Conservation (phyloP, 306 rosid species). For the Boehmeria nivea region DNA sequence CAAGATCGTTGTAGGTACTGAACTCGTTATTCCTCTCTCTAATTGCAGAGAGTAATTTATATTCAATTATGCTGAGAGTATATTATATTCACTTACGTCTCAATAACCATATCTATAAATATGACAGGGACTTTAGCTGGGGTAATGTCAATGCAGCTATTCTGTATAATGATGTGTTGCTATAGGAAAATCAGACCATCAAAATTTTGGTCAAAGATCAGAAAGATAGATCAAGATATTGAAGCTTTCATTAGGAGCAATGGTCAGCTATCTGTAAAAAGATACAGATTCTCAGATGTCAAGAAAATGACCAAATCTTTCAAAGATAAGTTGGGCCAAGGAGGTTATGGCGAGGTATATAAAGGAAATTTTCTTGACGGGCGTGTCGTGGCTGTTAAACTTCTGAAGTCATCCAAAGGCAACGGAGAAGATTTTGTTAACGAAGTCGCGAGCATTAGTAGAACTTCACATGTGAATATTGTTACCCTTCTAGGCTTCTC, state of each 20-base stretch:
- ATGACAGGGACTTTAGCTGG: no score
- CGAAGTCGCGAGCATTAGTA: constrained; percentile 42
- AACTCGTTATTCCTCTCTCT: no score
- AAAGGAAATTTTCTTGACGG: constrained; percentile 22
- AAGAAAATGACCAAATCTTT: constrained; percentile 39
- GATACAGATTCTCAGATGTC: constrained; percentile 31
- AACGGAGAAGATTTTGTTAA: constrained; percentile 38
- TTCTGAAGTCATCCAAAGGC: constrained; percentile 28
- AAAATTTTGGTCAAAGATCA: background rate
- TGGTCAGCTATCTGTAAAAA: constrained; percentile 19
- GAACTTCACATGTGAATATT: constrained; percentile 43
- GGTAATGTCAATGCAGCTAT: no score
- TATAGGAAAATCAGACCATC: no score
- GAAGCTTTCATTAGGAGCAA: constrained; percentile 28
- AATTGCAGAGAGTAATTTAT: no score
- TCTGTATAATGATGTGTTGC: no score
- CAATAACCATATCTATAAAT: no score
- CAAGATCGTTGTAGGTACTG: no score
- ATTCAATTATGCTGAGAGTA: no score
- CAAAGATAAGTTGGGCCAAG: constrained; percentile 36
- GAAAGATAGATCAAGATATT: constrained; percentile 7
- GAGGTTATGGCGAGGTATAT: constrained; percentile 43
- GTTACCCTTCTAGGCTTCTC: constrained; percentile 42
- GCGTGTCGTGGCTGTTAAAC: constrained; percentile 34
- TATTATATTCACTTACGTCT: no score